Conservation (phyloP, 1,284 basidiomycete genomes). For the Cutaneotrichosporon mucoides region DNA sequence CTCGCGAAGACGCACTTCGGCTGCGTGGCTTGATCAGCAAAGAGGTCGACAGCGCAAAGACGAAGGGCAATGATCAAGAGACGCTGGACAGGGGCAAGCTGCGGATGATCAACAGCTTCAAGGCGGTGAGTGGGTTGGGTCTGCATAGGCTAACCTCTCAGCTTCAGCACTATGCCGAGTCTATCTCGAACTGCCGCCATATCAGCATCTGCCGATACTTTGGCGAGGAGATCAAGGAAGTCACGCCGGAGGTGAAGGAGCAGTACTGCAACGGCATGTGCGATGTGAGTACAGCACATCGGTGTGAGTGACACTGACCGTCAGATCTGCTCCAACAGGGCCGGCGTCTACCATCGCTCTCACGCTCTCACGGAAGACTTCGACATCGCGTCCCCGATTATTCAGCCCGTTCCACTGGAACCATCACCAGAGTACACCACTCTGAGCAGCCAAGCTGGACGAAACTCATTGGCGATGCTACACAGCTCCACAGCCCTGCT, state of each 20-base stretch:
- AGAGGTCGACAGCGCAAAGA: slow-evolving; percentile 26
- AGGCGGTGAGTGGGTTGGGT: slow-evolving; percentile 52
- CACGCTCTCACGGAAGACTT: slow-evolving; percentile 27
- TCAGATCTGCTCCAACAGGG: slow-evolving; percentile 32
- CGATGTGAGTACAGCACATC: slow-evolving; percentile 58
- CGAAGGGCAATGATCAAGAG: slow-evolving; percentile 16
- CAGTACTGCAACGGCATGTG: slow-evolving; percentile 74
- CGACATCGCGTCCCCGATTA: slow-evolving; percentile 24
- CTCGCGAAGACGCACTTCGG: slow-evolving; percentile 66
- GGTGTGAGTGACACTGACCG: neutral
- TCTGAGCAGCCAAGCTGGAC: neutral
- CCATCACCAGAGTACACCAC: slow-evolving; percentile 6
- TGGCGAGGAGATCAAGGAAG: slow-evolving; percentile 64
- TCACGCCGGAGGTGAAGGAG: slow-evolving; percentile 53
- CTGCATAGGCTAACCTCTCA: slow-evolving; percentile 1
- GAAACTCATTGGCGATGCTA: neutral
- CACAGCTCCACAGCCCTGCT: neutral
- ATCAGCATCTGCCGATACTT: slow-evolving; percentile 76
- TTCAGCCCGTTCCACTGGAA: slow-evolving; percentile 10
- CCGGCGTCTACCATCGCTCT: slow-evolving; percentile 21
- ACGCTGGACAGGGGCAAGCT: slow-evolving; percentile 13
- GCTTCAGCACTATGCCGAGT: slow-evolving; percentile 60
- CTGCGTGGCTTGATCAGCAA: slow-evolving; percentile 57
- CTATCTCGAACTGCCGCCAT: slow-evolving; percentile 63
- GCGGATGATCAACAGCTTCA: slow-evolving; percentile 57